Evolutionary conservation across 2,329 filamentous ascomycete species (phyloP), one percentile per base, ranked within the genome.

Genomic region (Neofusicoccum ribis): DNA sequence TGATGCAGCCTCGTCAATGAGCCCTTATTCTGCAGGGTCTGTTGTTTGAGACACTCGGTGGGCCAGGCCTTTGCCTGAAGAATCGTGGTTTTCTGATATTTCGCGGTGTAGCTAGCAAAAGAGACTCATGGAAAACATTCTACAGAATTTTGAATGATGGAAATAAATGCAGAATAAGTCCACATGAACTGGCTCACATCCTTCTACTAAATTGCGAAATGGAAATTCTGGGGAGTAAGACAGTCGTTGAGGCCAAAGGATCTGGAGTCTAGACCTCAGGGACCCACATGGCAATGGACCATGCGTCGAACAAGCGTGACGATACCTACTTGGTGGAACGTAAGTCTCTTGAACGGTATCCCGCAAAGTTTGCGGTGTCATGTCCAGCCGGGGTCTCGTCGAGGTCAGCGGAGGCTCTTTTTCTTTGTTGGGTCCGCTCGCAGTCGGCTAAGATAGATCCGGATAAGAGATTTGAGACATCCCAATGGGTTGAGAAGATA

Each of bases 1-100:
- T 64, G 63, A 59, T 27, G 20, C 15, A 34, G 34, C 11, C 9
- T 15, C 23, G 9, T 50, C 44, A 62, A 56, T 17, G 36, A 56
- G 37, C 63, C 63, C 51, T 59, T 64, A 46, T 64, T 59, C 63
- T 51, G 12, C 63, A 59, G 52, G 63, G 44, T 59, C 44, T 20
- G 5, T 3, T 34, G 17, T n/a, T 11, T 64, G 34, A 64, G 36
- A 64, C 63, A 64, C 14, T 4, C 1, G 5, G n/a, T 6, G 15
- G 47, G 12, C 46, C 36, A 63, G 46, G 36, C 37, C 20, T 34
- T 8, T n/a, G 9, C 27, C 31, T 0, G 1, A 5, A 34, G 23
- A 34, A 0, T 7, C 9, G 11, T 27, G 6, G 2, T 44, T n/a
- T 20, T 5, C 2, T 31, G n/a, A 14, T 3, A 15, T 3, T 14